Percentiles rank a stretch among this genome's conserved stretches.
Conservation (phyloP, 2,329 filamentous ascomycete genomes). For the Sclerotinia trifoliorum region DNA sequence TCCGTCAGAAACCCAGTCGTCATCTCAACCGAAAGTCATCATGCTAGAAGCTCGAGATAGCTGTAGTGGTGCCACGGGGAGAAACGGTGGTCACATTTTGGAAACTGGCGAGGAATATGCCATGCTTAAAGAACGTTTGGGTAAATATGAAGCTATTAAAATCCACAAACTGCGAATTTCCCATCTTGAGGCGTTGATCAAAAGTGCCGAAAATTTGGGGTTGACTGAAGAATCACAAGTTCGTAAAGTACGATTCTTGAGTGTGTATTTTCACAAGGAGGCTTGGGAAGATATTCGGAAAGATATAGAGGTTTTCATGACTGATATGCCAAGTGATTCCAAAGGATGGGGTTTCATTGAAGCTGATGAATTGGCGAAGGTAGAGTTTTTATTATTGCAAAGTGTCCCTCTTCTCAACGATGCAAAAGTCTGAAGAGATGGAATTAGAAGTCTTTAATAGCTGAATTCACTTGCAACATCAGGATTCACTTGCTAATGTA, state of each 20-base stretch:
- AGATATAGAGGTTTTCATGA: slow-evolving; percentile 8
- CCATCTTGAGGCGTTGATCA: slow-evolving; percentile 6
- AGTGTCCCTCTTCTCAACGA: not conserved
- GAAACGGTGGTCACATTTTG: slow-evolving; percentile 49
- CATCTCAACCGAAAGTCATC: slow-evolving; percentile 53
- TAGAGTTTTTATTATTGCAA: not conserved
- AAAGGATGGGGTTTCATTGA: not conserved
- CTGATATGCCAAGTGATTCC: slow-evolving; percentile 11
- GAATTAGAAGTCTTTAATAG: too few species aligned
- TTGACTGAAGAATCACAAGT: slow-evolving; percentile 15
- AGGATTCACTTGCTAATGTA: not conserved
- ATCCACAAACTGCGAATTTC: not conserved
- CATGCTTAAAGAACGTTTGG: slow-evolving; percentile 6
- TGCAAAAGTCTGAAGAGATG: too few species aligned
- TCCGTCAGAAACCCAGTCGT: slow-evolving; percentile 40
- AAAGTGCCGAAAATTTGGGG: not conserved
- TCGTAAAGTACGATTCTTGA: slow-evolving; percentile 6
- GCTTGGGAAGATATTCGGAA: not conserved
- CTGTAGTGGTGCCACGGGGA: slow-evolving; percentile 73
- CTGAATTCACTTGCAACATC: not conserved
- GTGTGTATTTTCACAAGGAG: slow-evolving; percentile 9
- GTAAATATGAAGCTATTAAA: not conserved
- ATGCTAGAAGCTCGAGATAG: slow-evolving; percentile 75
- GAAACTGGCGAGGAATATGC: slow-evolving; percentile 17
- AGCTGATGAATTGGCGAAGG: slow-evolving; percentile 2